Base-by-base conservation (phyloP, 768 basidiomycete species). In the Phaeolepiota aurea region DNA sequence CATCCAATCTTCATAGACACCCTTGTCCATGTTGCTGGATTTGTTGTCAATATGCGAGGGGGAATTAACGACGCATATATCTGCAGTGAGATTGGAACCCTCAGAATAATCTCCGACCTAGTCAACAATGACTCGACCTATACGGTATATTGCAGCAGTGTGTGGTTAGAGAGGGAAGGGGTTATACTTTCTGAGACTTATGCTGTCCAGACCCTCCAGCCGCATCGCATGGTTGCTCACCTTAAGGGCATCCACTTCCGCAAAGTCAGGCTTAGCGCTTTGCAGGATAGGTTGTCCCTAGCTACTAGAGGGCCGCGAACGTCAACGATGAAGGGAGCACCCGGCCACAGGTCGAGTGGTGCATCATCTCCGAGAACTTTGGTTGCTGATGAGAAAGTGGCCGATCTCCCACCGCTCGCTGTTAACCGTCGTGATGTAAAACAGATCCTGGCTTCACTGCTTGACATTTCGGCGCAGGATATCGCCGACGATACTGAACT, bases 1-100 rank as follows among this genome's bases (percentile, higher is more conserved):
- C 69, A 79, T 44, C 74, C 77, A 3, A 53, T 82, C 18, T 82
- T 85, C 57, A 61, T 74, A 43, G 84, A 87, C 46, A 75, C 79
- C 0, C 61, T 87, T 20, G 60, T 85, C 20, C 85, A 87, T 43
- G 68, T 74, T 25, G 75, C 82, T 0, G 85, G 85, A 2, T 83
- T 87, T 56, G 59, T 85, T 22, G 69, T 76, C 18, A 87, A 87
- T 54, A 53, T 76, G 50, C 70, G 66, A 30, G 73, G 69, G 5
- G 55, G 61, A 7, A 40, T 62, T 18, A 61, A 72, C 19, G 72
- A 82, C 40, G 78, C 70, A 1, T 80, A 73, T 53, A 79, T 87
- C 40, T 87, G 84, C 63, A 70, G 59, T 20, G 65, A 70, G 16
- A 63, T 83, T 20, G 72, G 65, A 12, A 51, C 63, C 3, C 60